Conservation (phyloP, 1,139 yeast genomes). For the Hansenula sp. region DNA sequence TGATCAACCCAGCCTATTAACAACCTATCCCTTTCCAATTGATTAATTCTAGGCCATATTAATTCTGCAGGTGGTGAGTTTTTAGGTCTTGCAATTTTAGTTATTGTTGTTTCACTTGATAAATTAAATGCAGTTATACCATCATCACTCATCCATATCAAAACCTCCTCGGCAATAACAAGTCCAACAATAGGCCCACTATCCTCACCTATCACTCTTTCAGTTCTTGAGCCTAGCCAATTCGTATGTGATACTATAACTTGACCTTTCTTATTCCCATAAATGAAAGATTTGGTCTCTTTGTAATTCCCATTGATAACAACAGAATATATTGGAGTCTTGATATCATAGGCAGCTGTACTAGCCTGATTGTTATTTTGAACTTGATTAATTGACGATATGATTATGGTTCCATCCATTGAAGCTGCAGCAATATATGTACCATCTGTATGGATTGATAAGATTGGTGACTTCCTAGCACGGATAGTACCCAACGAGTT, state of each 20-base stretch:
- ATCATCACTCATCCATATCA: constrained; percentile 82
- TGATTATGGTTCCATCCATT: constrained; percentile 87
- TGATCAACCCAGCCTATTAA: constrained; percentile 82
- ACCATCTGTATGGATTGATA: constrained; percentile 72
- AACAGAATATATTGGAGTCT: constrained; percentile 85
- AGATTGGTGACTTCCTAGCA: constrained; percentile 82
- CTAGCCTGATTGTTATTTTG: constrained; percentile 19
- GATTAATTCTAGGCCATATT: constrained; percentile 76
- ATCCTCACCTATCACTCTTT: constrained; percentile 55
- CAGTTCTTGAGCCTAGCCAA: constrained; percentile 84
- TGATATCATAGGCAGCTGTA: constrained; percentile 68
- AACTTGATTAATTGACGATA: constrained; percentile 60
- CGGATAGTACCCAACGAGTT: constrained; percentile 64
- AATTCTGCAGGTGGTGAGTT: constrained; percentile 72
- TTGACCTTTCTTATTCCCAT: constrained; percentile 92
- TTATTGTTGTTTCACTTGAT: constrained; percentile 39
- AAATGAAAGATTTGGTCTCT: constrained; percentile 59
- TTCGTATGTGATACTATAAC: constrained; percentile 70
- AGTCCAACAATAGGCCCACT: constrained; percentile 74
- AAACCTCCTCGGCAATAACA: constrained; percentile 53
- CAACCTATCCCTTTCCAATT: constrained; percentile 65
- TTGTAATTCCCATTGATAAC: constrained; percentile 70
- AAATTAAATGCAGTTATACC: constrained; percentile 67
- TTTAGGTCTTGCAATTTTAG: constrained; percentile 53
- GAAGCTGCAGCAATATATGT: constrained; percentile 78